Conservation (phyloP, 306 rosid species). For the Lagenaria siceraria region DNA sequence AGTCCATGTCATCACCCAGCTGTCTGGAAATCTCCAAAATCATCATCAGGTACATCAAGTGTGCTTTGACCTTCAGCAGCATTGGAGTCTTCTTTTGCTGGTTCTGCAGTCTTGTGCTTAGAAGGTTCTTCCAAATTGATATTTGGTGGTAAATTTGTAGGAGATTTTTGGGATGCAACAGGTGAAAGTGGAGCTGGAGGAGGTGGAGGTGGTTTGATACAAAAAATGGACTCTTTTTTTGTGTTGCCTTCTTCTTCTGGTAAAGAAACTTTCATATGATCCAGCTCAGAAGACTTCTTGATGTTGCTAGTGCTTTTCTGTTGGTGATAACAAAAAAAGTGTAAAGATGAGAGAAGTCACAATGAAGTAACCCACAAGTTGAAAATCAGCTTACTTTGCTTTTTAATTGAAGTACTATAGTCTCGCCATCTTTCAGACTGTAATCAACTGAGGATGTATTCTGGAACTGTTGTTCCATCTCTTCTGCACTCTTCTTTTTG, state of each 20-base stretch:
- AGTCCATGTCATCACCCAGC: constrained; percentile 38
- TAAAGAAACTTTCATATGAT: constrained; percentile 22
- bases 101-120: constrained; percentile 14
- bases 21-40: constrained; percentile 88
- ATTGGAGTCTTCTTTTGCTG: constrained; percentile 23
- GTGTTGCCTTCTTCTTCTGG: constrained; percentile 38
- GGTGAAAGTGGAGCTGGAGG: constrained; percentile 66
- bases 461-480: constrained; percentile 91
- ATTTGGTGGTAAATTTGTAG: constrained; percentile 22
- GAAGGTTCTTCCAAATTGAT: constrained; percentile 38
- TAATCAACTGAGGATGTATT: constrained; percentile 71
- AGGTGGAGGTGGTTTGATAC: constrained; percentile 76
- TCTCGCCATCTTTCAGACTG: constrained; percentile 94
- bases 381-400: constrained; percentile 35
- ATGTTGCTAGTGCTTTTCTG: constrained; percentile 45
- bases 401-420: constrained; percentile 73
- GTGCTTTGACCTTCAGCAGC: constrained; percentile 30
- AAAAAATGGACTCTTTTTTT: constrained; percentile 32
- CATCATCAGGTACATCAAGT: constrained; percentile 55
- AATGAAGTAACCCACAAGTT: neutral
- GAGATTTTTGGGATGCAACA: constrained; percentile 22
- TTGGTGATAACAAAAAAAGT: constrained; percentile 12
- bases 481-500: constrained; percentile 94
- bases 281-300: constrained; percentile 52
- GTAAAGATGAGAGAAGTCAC: neutral